phyloP scores from a whole-genome alignment of 305 asterid species.

The Plantago rigida region DNA sequence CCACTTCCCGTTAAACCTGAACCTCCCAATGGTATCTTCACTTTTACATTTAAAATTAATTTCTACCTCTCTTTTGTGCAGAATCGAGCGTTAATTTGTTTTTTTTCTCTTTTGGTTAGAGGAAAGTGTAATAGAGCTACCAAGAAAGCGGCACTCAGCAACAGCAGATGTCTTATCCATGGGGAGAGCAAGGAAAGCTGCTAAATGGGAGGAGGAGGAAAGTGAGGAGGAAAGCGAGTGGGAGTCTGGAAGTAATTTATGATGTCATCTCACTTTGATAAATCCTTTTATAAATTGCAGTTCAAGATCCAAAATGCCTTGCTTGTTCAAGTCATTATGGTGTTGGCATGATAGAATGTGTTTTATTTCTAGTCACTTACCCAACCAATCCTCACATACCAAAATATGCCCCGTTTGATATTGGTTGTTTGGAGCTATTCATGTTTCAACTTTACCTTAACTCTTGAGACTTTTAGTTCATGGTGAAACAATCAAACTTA shows the following conservation, averaged over 20 bases:
- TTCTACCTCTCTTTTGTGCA: slow-evolving; percentile 23
- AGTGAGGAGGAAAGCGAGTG: slow-evolving; percentile 80
- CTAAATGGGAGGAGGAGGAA: slow-evolving; percentile 57
- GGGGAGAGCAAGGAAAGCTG: slow-evolving; percentile 78
- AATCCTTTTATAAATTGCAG: not conserved
- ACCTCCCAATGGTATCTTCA: slow-evolving; percentile 55
- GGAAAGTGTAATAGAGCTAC: slow-evolving; percentile 78
- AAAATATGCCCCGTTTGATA: too few species aligned
- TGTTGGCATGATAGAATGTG: too few species aligned
- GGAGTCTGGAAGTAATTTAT: slow-evolving; percentile 66
- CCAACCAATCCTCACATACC: too few species aligned
- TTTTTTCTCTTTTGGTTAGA: slow-evolving; percentile 32
- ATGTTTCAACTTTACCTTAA: too few species aligned
- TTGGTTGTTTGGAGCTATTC: too few species aligned
- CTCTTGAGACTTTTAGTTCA: too few species aligned
- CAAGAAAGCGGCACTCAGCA: slow-evolving; percentile 79
- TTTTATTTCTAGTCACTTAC: too few species aligned
- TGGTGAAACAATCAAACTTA: too few species aligned
- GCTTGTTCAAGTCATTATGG: not conserved
- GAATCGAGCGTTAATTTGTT: slow-evolving; percentile 28
- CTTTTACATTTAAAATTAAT: slow-evolving; percentile 20
- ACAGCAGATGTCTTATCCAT: slow-evolving; percentile 60
- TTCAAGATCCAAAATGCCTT: too few species aligned
- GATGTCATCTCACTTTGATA: slow-evolving; percentile 23
- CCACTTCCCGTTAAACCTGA: slow-evolving; percentile 94